Evolutionary conservation across 106 monocot genomes (phyloP), one percentile per base, ranked within the genome.

Genomic region (Phalaenopsis aphrodite): DNA sequence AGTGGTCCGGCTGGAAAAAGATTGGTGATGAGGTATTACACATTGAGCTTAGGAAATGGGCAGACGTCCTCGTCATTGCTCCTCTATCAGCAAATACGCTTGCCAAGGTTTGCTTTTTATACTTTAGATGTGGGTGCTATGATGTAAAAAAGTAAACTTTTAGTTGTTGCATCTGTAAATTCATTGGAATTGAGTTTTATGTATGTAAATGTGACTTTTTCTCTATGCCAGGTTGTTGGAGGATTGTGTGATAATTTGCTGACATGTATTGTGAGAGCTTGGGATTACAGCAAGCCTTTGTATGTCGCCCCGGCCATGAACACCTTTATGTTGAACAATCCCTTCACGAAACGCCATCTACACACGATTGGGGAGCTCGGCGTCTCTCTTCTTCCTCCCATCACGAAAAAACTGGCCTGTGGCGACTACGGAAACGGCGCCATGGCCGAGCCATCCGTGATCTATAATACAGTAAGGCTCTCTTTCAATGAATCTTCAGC

Each of bases 291-390:
- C 79, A 97, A 94, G 83, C 92, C 94, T 72, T n/a, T 97, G 2
- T 94, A 82, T 81, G 92, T 94, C 47, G 96, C 94, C 37, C 96
- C 96, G n/a, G 88, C 97, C 8, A 94, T 97, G 97, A 97, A 94
- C 85, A 92, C 97, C 42, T 90, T 92, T 78, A 97, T 97, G 97
- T 94, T 92, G 94, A 92, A 87, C 78, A 97, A 94, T 72, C 89
- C 94, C 47, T 92, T 97, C 58, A 94, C 94, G 0, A 77, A 84
- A 42, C 88, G 82, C 10, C 96, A 97, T 64, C 78, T 97, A 16
- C 81, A 84, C 4, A 45, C 84, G 14, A 84, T 94, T 41, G 30
- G 42, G 14, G 78, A 88, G 56, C 86, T 97, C 11, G 94, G 92
- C 19, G 85, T 92, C 18, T 75, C 76, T 15, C 75, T 89, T 49